These are phyloP conservation scores for Thelonectria blattea DNA, from an alignment of 2,329 filamentous ascomycete genomes.

Conservation along the genomic window DNA sequence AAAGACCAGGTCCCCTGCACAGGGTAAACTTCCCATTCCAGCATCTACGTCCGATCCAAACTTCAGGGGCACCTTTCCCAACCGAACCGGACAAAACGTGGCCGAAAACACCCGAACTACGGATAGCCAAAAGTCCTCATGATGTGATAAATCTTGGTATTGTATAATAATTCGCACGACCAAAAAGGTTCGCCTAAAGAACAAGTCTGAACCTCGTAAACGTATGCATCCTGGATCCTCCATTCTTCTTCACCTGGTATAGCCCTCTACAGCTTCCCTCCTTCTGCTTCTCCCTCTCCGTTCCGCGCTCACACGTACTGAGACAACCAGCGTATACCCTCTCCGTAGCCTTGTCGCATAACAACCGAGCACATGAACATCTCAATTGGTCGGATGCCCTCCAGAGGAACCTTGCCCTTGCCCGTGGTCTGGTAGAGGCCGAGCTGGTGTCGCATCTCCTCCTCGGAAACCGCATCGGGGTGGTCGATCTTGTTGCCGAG, in stretches of 20 bases:
- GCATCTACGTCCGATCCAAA: slow-evolving; percentile 7
- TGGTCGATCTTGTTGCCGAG: slow-evolving; percentile 99
- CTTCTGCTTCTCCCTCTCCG: too few relatives aligned
- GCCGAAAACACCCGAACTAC: too few relatives aligned
- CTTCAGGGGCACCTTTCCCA: slow-evolving; percentile 10
- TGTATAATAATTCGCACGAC: slow-evolving; percentile 42
- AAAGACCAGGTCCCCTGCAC: slow-evolving; percentile 1
- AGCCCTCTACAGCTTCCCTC: slow-evolving; percentile 21
- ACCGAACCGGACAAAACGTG: not conserved
- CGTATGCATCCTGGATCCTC: slow-evolving; percentile 28
- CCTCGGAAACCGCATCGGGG: slow-evolving; percentile 92
- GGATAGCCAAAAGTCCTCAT: not conserved
- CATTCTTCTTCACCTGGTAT: slow-evolving; percentile 34
- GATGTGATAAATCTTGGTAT: slow-evolving; percentile 23
- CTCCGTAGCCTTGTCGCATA: slow-evolving; percentile 95
- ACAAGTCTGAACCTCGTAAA: slow-evolving; percentile 46
- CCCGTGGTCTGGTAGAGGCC: slow-evolving; percentile 96
- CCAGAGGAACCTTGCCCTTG: slow-evolving; percentile 91
- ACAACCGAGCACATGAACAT: slow-evolving; percentile 99
- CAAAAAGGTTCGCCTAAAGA: slow-evolving; percentile 43
- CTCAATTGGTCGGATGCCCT: slow-evolving; percentile 94
- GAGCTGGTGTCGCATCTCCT: slow-evolving; percentile 89
- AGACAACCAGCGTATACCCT: slow-evolving; percentile 89
- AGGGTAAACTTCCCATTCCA: slow-evolving; percentile 6
- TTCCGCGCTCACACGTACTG: slow-evolving; percentile 75